phyloP scores from a whole-genome alignment of 257 asterid genomes.

The Euphrasia confusa region DNA sequence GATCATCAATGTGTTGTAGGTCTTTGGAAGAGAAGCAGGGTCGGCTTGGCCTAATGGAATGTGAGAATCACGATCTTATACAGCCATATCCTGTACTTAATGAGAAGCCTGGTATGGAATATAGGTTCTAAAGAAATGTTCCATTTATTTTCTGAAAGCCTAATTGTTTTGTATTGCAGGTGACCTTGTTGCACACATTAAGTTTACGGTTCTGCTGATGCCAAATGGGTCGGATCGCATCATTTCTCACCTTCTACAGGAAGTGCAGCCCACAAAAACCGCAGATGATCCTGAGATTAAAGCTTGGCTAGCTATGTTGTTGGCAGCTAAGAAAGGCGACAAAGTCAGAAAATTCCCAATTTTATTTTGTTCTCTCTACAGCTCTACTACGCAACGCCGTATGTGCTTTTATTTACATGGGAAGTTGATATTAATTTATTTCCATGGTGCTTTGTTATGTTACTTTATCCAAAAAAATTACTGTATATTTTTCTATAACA shows the following conservation, averaged over 20 bases:
- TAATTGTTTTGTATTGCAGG: slow-evolving; percentile 42
- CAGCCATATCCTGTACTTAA: slow-evolving; percentile 95
- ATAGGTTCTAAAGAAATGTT: not conserved
- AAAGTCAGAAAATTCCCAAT: no score
- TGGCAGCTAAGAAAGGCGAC: slow-evolving; percentile 70
- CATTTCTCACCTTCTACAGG: slow-evolving; percentile 78
- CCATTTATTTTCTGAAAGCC: not conserved
- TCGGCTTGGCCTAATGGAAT: slow-evolving; percentile 83
- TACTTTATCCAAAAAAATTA: no score
- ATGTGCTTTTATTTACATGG: no score
- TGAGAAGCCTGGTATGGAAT: slow-evolving; percentile 74
- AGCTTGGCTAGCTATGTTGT: slow-evolving; percentile 74
- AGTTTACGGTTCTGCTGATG: slow-evolving; percentile 85
- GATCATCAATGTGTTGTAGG: slow-evolving; percentile 35
- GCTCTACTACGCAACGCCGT: no score
- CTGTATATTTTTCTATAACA: no score
- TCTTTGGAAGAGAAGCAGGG: slow-evolving; percentile 96
- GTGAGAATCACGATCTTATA: slow-evolving; percentile 83
- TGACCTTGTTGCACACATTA: slow-evolving; percentile 85
- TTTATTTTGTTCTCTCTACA: no score
- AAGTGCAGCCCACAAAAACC: slow-evolving; percentile 60
- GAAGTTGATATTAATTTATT: no score
- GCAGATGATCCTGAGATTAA: slow-evolving; percentile 81
- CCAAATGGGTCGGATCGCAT: slow-evolving; percentile 89
- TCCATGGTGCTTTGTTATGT: no score